Base-by-base conservation (phyloP, 1,139 yeast species). In the Taphrina betulina region DNA sequence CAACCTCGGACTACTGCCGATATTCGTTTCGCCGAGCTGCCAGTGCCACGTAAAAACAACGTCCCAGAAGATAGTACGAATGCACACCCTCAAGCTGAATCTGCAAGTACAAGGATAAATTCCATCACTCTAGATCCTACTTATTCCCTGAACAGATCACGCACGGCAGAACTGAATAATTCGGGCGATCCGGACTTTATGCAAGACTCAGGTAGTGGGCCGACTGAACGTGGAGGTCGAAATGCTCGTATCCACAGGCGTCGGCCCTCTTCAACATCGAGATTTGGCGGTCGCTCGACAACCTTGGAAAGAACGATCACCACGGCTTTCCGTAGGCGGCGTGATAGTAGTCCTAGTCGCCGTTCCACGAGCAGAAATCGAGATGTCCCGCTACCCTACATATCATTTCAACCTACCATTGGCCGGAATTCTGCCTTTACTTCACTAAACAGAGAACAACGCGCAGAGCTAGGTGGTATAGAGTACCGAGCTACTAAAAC, bases 381-480 rank as follows among this genome's bases (percentile, higher is more conserved):
- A n/a, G 57, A 37, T 8, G 43, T 50, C 51, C 43, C 58, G n/a
- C 35, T 59, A 26, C 61, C 61, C 10, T 59, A 59, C 44, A 53
- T 59, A 8, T 58, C 61, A 8, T 59, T 60, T 90, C 79, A 78
- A 24, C 97, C 98, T 0, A 88, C 89, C 0, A 78, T 94, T 46
- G 98, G 96, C n/a, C 79, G 97, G 68, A 94, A 94, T 69, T 92
- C 98, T 1, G 85, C 90, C 84, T 92, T 92, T 73, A 85, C 87
- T 2, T 84, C 84, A 28, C 71, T 92, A 57, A 81, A 86, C 1
- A 88, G 82, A 26, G 84, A 79, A 22, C 97, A 94, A 68, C 88
- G 88, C 65, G 95, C 85, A 60, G 99, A 92, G 68, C 72, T 92
- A 43, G 99, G 98, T 31, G 99, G 98, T 55, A 96, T 92, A 8